Conservation (phyloP, 495 filamentous ascomycete species). For the Aspergillus baeticus region DNA sequence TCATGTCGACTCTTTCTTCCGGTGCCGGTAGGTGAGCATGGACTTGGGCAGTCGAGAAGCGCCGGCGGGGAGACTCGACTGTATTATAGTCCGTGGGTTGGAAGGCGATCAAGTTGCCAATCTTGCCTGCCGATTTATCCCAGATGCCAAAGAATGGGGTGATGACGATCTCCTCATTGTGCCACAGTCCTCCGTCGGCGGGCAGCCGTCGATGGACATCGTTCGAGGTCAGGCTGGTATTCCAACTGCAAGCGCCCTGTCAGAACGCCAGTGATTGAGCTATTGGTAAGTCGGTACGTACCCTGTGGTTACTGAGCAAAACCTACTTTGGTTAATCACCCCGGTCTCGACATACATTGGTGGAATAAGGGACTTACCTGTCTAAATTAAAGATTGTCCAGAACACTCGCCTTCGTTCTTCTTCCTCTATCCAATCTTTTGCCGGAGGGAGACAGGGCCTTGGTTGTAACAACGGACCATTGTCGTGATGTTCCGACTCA, state of each 20-base stretch:
- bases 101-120: not conserved
- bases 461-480: not conserved
- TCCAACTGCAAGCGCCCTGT: not conserved
- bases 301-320: too few relatives aligned
- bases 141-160: constrained; percentile 4
- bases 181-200: not conserved
- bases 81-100: not conserved
- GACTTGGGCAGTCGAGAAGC: not conserved
- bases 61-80: not conserved
- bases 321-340: too few relatives aligned
- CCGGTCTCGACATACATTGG: too few relatives aligned
- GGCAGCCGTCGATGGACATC: constrained; percentile 1
- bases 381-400: constrained; percentile 5
- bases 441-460: not conserved
- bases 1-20: not conserved
- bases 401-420: not conserved
- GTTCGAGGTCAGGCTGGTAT: not conserved
- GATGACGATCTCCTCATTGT: not conserved
- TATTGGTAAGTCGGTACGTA: too few relatives aligned
- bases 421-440: not conserved
- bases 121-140: not conserved
- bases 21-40: not conserved
- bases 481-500: constrained; percentile 1
- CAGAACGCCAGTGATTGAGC: not conserved
- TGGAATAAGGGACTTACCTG: not conserved